Conservation (phyloP, 768 basidiomycete species). For the Mycena capillaripes region DNA sequence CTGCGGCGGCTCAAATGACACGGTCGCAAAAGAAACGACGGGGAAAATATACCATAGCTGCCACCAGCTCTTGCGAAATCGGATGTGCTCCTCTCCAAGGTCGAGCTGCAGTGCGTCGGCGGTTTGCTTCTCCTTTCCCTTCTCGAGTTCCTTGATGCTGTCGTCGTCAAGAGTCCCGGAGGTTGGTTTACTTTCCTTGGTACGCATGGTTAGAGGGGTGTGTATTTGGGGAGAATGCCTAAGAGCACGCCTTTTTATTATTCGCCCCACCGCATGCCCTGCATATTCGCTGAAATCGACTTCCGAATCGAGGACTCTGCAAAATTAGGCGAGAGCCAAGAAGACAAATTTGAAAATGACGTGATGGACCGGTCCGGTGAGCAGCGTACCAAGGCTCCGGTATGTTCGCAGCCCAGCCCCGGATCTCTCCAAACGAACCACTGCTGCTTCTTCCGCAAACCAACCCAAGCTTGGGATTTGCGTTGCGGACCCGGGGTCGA, state of each 20-base stretch:
- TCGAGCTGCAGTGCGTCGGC: constrained; percentile 53
- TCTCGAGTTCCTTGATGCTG: constrained; percentile 22
- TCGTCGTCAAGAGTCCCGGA: constrained; percentile 15
- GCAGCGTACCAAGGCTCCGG: too few species aligned
- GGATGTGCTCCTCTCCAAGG: constrained; percentile 53
- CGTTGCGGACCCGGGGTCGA: background rate
- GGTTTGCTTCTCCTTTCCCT: constrained; percentile 25
- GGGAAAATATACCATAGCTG: constrained; percentile 61
- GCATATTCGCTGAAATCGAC: background rate
- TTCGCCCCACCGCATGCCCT: constrained; percentile 3
- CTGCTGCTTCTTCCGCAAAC: constrained; percentile 1
- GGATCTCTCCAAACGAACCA: too few species aligned
- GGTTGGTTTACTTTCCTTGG: constrained; percentile 1
- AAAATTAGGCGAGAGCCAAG: constrained; percentile 1
- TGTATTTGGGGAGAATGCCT: background rate
- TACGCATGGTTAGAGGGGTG: constrained; percentile 15
- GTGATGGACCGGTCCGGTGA: too few species aligned
- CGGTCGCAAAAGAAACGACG: background rate
- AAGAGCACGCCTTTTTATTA: constrained; percentile 6
- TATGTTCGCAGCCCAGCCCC: too few species aligned
- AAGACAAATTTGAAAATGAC: background rate
- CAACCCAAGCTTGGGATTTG: constrained; percentile 11
- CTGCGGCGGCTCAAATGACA: constrained; percentile 44
- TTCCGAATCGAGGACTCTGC: background rate
- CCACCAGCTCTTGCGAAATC: constrained; percentile 65